A percentile compares a stretch with the other conserved stretches of the same genome.
Conservation (phyloP, 208 protist species). For the Wallacemonas sp. region DNA sequence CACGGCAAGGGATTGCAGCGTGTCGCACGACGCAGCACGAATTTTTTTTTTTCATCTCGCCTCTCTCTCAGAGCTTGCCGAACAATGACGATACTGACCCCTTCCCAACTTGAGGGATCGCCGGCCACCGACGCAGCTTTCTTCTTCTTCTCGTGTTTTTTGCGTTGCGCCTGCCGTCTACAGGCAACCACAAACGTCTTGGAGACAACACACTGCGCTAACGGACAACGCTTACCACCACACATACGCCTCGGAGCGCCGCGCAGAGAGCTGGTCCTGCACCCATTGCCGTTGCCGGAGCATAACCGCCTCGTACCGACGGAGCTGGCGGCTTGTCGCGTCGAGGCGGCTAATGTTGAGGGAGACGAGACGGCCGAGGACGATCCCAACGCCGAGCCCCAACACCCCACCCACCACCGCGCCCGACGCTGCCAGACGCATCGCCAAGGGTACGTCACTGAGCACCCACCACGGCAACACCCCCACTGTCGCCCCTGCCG, state of each 20-base stretch:
- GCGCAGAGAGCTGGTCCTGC: constrained; percentile 36
- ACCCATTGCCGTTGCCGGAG: constrained; percentile 60
- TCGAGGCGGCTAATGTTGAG: constrained; percentile 74
- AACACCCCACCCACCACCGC: constrained; percentile 58
- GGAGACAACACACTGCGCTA: too few species aligned
- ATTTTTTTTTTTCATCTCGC: too few species aligned
- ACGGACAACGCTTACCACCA: too few species aligned
- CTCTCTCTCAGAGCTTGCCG: too few species aligned
- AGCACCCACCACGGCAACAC: constrained; percentile 89
- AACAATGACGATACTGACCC: too few species aligned
- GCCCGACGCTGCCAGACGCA: constrained; percentile 63
- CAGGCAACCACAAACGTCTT: too few species aligned
- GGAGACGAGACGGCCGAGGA: constrained; percentile 53
- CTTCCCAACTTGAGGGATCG: too few species aligned
- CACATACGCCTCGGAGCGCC: constrained; percentile 30
- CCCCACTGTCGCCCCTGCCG: constrained; percentile 72
- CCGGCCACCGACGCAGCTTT: not conserved
- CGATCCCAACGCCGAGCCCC: constrained; percentile 56
- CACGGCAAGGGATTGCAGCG: too few species aligned
- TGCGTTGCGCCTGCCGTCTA: too few species aligned
- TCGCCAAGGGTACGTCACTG: constrained; percentile 50
- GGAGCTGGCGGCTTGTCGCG: constrained; percentile 64
- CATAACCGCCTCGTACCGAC: constrained; percentile 85
- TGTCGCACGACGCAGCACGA: too few species aligned
- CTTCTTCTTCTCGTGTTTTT: not conserved